Percentiles rank a stretch among this genome's conserved stretches.
Conservation (phyloP, 2,329 filamentous ascomycete species). For the Fusarium graminum region DNA sequence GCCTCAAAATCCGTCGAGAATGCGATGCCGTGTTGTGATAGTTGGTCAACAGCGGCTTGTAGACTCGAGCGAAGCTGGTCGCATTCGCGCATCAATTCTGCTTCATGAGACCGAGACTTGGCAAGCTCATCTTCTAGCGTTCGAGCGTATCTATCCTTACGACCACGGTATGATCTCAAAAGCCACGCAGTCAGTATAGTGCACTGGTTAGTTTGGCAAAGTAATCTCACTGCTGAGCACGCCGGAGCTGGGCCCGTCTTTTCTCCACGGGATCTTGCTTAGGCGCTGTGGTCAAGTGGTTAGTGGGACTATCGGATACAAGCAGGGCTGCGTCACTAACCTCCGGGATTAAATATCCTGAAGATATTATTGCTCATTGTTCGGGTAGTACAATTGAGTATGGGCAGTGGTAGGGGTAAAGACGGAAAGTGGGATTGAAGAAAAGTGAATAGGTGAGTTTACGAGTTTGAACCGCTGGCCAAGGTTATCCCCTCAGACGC, state of each 20-base stretch:
- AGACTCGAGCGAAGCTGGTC: conserved; percentile 25
- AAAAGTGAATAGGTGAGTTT: background rate
- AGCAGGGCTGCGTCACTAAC: conserved; percentile 26
- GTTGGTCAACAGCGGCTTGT: conserved; percentile 1
- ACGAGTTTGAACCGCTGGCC: conserved; percentile 2
- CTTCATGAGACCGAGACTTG: conserved; percentile 14
- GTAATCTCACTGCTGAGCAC: conserved; percentile 31
- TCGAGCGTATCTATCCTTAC: conserved; percentile 33
- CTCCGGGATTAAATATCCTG: conserved; percentile 53
- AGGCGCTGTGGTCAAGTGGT: conserved; percentile 6
- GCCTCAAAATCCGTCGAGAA: conserved; percentile 13
- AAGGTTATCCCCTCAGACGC: too few species aligned
- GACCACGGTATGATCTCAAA: conserved; percentile 28
- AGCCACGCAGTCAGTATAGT: background rate
- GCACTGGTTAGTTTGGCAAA: too few species aligned
- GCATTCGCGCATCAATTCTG: conserved; percentile 18
- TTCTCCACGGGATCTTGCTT: conserved; percentile 34
- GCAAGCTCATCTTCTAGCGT: conserved; percentile 28
- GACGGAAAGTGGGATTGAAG: conserved; percentile 12
- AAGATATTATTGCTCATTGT: conserved; percentile 48
- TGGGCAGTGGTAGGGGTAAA: background rate
- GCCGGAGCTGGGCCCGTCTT: conserved; percentile 30
- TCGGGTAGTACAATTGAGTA: background rate
- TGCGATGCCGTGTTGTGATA: conserved; percentile 3
- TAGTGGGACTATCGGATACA: background rate